phyloP scores from a whole-genome alignment of 331 rosid species.

The Stylosanthes scabra region DNA sequence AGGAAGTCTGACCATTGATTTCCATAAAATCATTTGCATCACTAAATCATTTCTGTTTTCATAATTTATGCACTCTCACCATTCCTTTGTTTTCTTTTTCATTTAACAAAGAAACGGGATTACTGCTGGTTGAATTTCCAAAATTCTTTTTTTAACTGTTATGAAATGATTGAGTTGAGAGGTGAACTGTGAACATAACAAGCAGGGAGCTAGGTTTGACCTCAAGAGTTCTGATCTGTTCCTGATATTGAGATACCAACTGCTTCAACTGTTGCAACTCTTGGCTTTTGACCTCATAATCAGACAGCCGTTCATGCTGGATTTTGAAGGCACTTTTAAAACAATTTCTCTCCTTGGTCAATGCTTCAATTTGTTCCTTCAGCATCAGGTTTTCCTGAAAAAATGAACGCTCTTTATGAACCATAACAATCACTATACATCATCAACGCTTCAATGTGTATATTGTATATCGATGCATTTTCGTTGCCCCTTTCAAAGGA shows the following conservation, averaged over 20 bases:
- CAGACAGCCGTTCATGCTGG: conserved; percentile 88
- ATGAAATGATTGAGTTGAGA: conserved; percentile 5
- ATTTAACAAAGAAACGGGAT: conserved; percentile 1
- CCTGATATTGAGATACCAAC: conserved; percentile 83
- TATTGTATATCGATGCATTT: background rate
- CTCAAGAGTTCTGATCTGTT: conserved; percentile 89
- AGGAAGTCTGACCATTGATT: background rate
- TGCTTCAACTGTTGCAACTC: conserved; percentile 88
- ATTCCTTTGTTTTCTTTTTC: conserved; percentile 2
- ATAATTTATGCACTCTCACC: background rate
- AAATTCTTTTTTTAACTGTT: background rate
- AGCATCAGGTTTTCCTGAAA: conserved; percentile 81
- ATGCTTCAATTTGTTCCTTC: conserved; percentile 76
- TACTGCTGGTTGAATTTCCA: background rate
- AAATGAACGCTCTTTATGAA: background rate
- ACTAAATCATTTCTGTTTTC: conserved; percentile 8
- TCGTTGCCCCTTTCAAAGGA: background rate
- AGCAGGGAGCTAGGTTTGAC: conserved; percentile 48
- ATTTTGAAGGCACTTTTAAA: conserved; percentile 83
- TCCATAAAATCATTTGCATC: background rate
- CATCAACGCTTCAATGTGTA: conserved; percentile 11
- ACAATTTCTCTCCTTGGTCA: conserved; percentile 76
- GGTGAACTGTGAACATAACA: background rate
- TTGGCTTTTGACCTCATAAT: conserved; percentile 63
- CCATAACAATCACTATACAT: conserved; percentile 16